Conservation (phyloP, 148 eudicot species). For the Arbutus unedo region DNA sequence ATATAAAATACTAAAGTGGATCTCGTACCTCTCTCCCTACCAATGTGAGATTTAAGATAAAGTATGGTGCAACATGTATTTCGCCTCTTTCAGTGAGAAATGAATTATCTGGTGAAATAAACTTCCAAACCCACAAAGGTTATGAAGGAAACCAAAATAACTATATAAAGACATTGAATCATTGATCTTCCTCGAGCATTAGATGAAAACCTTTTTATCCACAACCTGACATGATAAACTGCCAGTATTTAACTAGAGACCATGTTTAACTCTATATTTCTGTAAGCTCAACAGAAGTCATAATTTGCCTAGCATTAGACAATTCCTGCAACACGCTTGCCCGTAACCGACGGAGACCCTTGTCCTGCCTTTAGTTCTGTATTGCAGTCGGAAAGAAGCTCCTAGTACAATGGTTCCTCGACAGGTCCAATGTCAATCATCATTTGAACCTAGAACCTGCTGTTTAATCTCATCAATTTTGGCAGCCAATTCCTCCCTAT, state of each 20-base stretch:
- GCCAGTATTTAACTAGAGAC: not conserved
- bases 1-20: too few relatives aligned
- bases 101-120: not conserved
- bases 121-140: not conserved
- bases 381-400: too few relatives aligned
- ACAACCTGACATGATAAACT: not conserved
- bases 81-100: not conserved
- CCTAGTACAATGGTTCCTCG: not conserved
- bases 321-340: too few relatives aligned
- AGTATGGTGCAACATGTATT: not conserved
- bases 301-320: too few relatives aligned
- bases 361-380: too few relatives aligned
- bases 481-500: slow-evolving; percentile 57
- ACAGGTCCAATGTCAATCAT: slow-evolving; percentile 18
- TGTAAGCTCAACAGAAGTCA: not conserved
- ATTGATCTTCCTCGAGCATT: not conserved
- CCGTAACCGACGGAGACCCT: too few relatives aligned
- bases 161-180: not conserved
- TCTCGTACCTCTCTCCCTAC: too few relatives aligned
- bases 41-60: too few relatives aligned
- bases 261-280: not conserved
- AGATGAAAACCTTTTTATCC: not conserved
- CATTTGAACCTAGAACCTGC: slow-evolving; percentile 52
- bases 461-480: slow-evolving; percentile 64
- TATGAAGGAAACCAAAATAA: too few relatives aligned